These are phyloP conservation scores for Physcomitrellopsis africana DNA, from an alignment of 225 moss, liverwort and hornwort species.

Conservation along the genomic window DNA sequence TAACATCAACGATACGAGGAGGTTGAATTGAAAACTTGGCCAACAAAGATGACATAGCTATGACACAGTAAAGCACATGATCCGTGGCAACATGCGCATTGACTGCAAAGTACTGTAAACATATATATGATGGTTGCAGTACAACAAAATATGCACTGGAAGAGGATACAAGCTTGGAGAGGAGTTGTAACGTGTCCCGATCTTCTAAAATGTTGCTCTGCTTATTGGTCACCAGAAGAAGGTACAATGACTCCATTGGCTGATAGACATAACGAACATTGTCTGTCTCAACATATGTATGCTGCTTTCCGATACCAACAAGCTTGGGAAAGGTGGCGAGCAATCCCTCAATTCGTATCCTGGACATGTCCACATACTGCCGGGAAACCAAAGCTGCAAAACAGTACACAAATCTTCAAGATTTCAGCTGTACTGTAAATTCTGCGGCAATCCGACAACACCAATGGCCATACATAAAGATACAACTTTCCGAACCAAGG, in stretches of 20 bases:
- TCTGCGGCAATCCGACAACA: no score
- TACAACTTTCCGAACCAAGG: neutral
- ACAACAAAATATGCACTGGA: constrained; percentile 3
- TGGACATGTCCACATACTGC: constrained; percentile 97
- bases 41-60: no score
- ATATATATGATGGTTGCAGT: neutral
- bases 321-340: constrained; percentile 98
- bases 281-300: constrained; percentile 95
- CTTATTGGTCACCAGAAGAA: constrained; percentile 95
- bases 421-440: no score
- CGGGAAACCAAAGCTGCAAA: constrained; percentile 96
- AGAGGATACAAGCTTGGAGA: constrained; percentile 94
- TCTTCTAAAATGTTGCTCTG: constrained; percentile 99
- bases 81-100: no score
- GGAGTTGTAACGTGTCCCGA: constrained; percentile 88
- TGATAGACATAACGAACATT: constrained; percentile 98
- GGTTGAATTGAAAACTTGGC: no score
- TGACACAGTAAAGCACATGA: no score
- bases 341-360: constrained; percentile 95
- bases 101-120: no score
- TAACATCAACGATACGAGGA: no score
- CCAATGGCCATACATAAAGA: no score
- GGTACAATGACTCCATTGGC: constrained; percentile 97
- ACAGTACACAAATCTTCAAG: constrained; percentile 13
- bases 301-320: constrained; percentile 94